Conservation (phyloP, 495 filamentous ascomycete genomes). For the Parathielavia hyrcaniae region DNA sequence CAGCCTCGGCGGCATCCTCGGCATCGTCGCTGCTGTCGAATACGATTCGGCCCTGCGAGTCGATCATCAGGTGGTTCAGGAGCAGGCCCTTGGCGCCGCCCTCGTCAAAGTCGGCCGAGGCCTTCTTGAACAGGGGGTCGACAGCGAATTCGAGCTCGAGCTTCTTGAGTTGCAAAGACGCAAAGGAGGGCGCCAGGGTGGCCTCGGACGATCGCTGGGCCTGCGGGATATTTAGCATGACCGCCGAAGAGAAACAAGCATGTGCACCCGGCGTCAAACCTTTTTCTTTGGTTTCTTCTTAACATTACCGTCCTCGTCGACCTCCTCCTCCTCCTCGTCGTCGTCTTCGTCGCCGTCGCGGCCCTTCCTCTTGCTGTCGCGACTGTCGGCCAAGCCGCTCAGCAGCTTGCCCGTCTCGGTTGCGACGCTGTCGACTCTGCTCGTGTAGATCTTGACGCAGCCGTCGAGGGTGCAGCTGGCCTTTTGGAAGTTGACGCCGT, state of each 20-base stretch:
- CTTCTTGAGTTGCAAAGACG: conserved; percentile 87
- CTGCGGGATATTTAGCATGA: conserved; percentile 1
- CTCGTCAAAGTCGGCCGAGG: conserved; percentile 96
- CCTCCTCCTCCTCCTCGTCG: conserved; percentile 72
- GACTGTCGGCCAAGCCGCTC: conserved; percentile 88
- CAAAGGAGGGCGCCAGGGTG: conserved; percentile 82
- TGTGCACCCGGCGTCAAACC: conserved; percentile 22
- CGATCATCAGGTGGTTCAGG: conserved; percentile 91
- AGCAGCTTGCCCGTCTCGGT: conserved; percentile 94
- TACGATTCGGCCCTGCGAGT: conserved; percentile 83
- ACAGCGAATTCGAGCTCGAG: conserved; percentile 96
- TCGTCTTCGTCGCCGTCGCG: conserved; percentile 59
- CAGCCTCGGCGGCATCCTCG: conserved; percentile 49
- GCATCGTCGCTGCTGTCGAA: conserved; percentile 97
- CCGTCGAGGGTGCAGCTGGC: conserved; percentile 97
- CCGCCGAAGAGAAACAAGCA: background rate
- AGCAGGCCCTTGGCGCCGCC: conserved; percentile 94
- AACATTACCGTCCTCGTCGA: conserved; percentile 68
- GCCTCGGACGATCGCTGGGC: conserved; percentile 78
- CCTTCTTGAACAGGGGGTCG: conserved; percentile 97
- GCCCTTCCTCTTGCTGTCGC: conserved; percentile 62
- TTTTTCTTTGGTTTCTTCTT: conserved; percentile 69
- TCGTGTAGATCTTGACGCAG: conserved; percentile 99
- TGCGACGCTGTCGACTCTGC: conserved; percentile 94
- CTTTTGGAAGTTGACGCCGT: conserved; percentile 97